These are phyloP conservation scores for Beauveria bassiana DNA, from an alignment of 2,329 filamentous ascomycete species.

Conservation along the genomic window DNA sequence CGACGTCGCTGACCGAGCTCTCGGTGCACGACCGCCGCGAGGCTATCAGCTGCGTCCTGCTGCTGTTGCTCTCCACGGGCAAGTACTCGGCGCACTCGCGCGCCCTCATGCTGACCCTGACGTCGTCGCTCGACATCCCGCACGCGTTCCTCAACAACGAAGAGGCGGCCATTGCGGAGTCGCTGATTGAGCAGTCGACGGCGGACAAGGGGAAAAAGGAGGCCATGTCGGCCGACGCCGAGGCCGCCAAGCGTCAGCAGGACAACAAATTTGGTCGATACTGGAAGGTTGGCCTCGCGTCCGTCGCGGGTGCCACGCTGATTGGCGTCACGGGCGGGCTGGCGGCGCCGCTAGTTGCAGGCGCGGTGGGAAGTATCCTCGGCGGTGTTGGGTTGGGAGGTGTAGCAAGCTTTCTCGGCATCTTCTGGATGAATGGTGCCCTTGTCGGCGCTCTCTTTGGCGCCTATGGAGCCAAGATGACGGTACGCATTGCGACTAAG, in stretches of 20 bases:
- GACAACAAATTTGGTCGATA: conserved; percentile 62
- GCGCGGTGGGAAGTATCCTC: conserved; percentile 77
- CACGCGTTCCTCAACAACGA: conserved; percentile 55
- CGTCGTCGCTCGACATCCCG: conserved; percentile 58
- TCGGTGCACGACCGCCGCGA: conserved; percentile 51
- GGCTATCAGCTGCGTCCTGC: conserved; percentile 60
- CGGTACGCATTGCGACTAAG: conserved; percentile 25
- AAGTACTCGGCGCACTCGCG: conserved; percentile 70
- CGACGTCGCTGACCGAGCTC: conserved; percentile 48
- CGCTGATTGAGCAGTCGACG: conserved; percentile 59
- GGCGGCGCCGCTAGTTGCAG: conserved; percentile 82
- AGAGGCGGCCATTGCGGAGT: conserved; percentile 68
- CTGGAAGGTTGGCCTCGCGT: conserved; percentile 88
- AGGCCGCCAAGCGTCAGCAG: conserved; percentile 65
- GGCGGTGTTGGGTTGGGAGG: conserved; percentile 78
- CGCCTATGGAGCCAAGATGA: conserved; percentile 75
- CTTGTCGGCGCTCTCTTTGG: conserved; percentile 84
- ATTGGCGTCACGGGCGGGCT: conserved; percentile 89
- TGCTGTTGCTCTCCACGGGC: conserved; percentile 64
- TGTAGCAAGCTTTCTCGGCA: conserved; percentile 76
- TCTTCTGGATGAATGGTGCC: conserved; percentile 78
- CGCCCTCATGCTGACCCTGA: conserved; percentile 57
- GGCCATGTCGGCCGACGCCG: conserved; percentile 64
- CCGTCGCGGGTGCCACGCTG: conserved; percentile 77
- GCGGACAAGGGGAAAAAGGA: conserved; percentile 32